Base-by-base conservation (phyloP, 1,284 basidiomycete species). In the Xanthoconium separans region DNA sequence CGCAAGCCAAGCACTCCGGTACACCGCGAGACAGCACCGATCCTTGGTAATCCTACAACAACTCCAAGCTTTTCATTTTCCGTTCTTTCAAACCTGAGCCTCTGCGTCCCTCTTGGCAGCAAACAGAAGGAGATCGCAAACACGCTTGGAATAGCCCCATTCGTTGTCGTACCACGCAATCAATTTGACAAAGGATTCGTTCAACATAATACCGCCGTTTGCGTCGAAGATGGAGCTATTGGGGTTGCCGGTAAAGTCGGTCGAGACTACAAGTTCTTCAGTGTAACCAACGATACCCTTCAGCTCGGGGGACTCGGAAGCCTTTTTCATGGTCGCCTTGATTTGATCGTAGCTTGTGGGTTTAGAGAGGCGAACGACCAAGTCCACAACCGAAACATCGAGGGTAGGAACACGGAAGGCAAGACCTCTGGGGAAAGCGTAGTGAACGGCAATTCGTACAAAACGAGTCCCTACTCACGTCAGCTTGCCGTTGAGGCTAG, bases 381-480 rank as follows among this genome's bases (percentile, higher is more conserved):
- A 86, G 79, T 99, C 96, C 71, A 99, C 96, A 62, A 99, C 97
- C 62, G 96, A 98, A 64, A 99, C 97, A 70, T 99, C 92, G 67
- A 92, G 79, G 61, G 94, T 97, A 64, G 96, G 97, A 57, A 99
- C 89, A 80, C 96, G 97, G 95, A 99, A 98, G 48, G 96, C 69
- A 74, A 98, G 89, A 77, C 94, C 94, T 60, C 91, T 93, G 37
- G 57, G 45, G 44, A 13, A 9, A 41, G 4, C 11, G 8, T 20
- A 16, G 22, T 61, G 31, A 58, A 41, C 29, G 42, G 1, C 2
- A 20, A 42, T 43, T n/a, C 34, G 2, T 6, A n/a, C 8, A 9
- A 11, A 49, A 50, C 1, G 7, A 36, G 11, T 22, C 55, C 34
- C 33, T 31, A 56, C 65, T 59, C 56, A 67, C 63, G 60, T 95